Base-by-base conservation (phyloP, 108 stramenopile species). In the Pseudonitzschia delicatissima region DNA sequence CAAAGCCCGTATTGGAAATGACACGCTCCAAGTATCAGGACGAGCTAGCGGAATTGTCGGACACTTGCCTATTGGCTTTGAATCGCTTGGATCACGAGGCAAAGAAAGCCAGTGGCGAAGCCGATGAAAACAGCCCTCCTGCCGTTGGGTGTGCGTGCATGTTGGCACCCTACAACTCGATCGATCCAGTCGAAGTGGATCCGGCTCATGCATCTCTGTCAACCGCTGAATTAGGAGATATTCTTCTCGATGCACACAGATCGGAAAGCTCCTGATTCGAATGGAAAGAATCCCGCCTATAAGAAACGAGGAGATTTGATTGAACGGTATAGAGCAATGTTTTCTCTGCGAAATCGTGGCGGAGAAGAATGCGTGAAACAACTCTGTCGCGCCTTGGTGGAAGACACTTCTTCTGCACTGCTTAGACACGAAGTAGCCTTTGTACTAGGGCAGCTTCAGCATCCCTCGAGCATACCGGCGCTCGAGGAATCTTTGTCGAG, bases 391-490 rank as follows among this genome's bases (percentile, higher is more conserved):
- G 94, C 92, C 25, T 62, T 94, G 39, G 55, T 87, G 21, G 53
- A 78, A 34, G 96, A 96, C 57, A 72, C 78, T 8, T 79, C 79
- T 32, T 89, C 81, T 49, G 87, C 98, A 0, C 72, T 99, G 18
- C 81, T 99, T 51, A 83, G 98, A 45, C 99, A 99, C 86, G 99
- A 99, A 80, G 96, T 99, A 36, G 99, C 99, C 7, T 99, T 96
- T 74, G 97, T 99, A 8, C 76, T 99, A 62, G 99, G 99, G 12
- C 98, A 99, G 72, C 68, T 99, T 67, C 96, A 96, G 71, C 91
- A 92, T 87, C 77, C 94, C 11, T 74, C 76, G 39, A 78, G 92
- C 1, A 87, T 95, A 36, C 71, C 85, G 35, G 93, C 87, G 39
- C 75, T 99, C 47, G 84, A 58, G 21, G 71, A 33, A 35, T 79